Evolutionary conservation across 768 basidiomycete genomes (phyloP).

Genomic region (Lentinula edodes): DNA sequence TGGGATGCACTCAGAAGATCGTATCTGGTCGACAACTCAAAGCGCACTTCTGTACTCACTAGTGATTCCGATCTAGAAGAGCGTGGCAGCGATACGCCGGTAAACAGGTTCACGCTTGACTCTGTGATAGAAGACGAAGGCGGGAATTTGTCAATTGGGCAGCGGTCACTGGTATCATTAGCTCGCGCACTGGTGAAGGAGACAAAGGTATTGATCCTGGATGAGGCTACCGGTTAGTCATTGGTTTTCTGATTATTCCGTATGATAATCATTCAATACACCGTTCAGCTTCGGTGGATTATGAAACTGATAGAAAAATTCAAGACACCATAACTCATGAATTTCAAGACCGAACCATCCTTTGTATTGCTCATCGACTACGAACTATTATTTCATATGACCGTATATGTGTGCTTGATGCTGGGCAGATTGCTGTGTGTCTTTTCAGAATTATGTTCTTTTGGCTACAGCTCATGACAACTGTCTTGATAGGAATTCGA

Average conservation of each 20-base stretch:
- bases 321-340: constrained; percentile 84
- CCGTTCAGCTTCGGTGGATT: constrained; percentile 70
- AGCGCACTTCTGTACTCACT: constrained; percentile 19
- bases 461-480: background rate
- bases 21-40: constrained; percentile 62
- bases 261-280: constrained; percentile 1
- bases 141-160: constrained; percentile 73
- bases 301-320: constrained; percentile 86
- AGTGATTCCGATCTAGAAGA: constrained; percentile 23
- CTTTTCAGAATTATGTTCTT: background rate
- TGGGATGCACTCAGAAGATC: constrained; percentile 88
- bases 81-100: constrained; percentile 35
- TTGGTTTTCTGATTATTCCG: background rate
- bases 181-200: constrained; percentile 89
- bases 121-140: constrained; percentile 85
- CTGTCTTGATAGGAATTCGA: constrained; percentile 61
- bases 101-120: constrained; percentile 75
- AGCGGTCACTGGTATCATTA: constrained; percentile 79
- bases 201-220: constrained; percentile 77
- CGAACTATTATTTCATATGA: constrained; percentile 83
- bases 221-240: constrained; percentile 73
- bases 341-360: constrained; percentile 78
- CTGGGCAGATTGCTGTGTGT: constrained; percentile 67
- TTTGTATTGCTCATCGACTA: constrained; percentile 74
- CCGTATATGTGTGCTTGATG: constrained; percentile 82